A percentile compares a stretch with the other conserved stretches of the same genome.
Conservation (phyloP, 495 filamentous ascomycete genomes). For the Aspergillus asperescens region DNA sequence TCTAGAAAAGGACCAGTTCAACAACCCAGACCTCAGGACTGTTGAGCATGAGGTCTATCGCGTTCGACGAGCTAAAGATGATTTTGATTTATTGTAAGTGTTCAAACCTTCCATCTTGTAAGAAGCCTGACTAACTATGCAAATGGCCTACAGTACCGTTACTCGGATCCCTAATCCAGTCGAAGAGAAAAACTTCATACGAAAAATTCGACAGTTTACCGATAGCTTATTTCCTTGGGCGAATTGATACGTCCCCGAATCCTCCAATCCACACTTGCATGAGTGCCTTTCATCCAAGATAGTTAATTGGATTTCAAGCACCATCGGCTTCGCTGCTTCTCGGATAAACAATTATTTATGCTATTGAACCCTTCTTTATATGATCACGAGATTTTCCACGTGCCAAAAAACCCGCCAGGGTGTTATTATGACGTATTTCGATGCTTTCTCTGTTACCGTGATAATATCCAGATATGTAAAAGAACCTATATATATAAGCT, state of each 20-base stretch:
- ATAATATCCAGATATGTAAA: neutral
- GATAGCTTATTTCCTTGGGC: slow-evolving; percentile 11
- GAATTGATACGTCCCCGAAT: too few species aligned
- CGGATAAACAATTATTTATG: too few species aligned
- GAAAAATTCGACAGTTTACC: slow-evolving; percentile 6
- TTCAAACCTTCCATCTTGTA: neutral
- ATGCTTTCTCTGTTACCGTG: neutral
- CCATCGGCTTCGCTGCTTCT: too few species aligned
- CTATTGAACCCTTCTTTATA: too few species aligned
- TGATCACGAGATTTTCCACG: too few species aligned
- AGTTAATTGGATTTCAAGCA: too few species aligned
- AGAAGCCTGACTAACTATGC: neutral
- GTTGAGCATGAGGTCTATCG: slow-evolving; percentile 11
- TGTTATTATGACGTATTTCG: neutral
- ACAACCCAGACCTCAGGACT: slow-evolving; percentile 1
- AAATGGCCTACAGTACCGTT: neutral
- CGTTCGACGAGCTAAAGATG: slow-evolving; percentile 7
- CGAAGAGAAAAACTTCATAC: slow-evolving; percentile 4
- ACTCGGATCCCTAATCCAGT: slow-evolving; percentile 1
- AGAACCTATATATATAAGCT: neutral
- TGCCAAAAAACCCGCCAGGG: too few species aligned
- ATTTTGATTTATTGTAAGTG: slow-evolving; percentile 4
- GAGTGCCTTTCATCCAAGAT: too few species aligned
- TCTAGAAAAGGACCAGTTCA: neutral
- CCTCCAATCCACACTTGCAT: too few species aligned